Evolutionary conservation across 257 asterid species (phyloP).

Genomic region (Nicotiana sylvestris): DNA sequence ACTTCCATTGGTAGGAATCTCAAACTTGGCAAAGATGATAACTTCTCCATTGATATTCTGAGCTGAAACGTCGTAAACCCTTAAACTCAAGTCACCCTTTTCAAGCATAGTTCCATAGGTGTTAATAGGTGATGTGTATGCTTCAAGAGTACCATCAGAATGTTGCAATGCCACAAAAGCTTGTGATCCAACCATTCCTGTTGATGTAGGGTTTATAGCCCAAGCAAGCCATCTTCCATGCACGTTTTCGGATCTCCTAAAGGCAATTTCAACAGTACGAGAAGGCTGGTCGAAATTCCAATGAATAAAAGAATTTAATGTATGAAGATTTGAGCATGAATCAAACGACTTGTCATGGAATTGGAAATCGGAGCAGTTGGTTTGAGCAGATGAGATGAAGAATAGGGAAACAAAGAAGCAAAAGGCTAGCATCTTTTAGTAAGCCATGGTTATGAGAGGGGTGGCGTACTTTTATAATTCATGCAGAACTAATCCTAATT

Average conservation of each 20-base stretch:
- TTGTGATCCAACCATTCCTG: not conserved
- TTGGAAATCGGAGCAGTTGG: not conserved
- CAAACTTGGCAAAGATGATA: not conserved
- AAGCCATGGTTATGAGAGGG: not conserved
- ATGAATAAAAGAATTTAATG: not conserved
- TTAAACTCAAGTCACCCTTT: not conserved
- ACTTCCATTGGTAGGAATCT: not conserved
- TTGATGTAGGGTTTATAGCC: slow-evolving; percentile 13
- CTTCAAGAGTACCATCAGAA: not conserved
- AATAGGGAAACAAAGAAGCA: not conserved
- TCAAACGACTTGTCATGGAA: not conserved
- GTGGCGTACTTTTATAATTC: not conserved
- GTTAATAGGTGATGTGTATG: slow-evolving; percentile 1
- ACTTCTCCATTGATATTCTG: not conserved
- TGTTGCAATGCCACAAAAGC: not conserved
- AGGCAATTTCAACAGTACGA: not conserved
- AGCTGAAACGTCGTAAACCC: not conserved
- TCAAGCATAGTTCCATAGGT: not conserved
- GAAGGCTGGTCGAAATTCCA: not conserved
- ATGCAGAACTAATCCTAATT: not conserved
- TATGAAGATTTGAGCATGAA: not conserved
- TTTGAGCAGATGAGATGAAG: not conserved
- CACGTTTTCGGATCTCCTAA: not conserved
- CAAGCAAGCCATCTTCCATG: slow-evolving; percentile 9
- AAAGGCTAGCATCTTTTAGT: not conserved